Percentiles rank a stretch among this genome's conserved stretches.
Evolutionary conservation across 352 stramenopile genomes (phyloP).

Genomic region (Globisporangium orthogonon): DNA sequence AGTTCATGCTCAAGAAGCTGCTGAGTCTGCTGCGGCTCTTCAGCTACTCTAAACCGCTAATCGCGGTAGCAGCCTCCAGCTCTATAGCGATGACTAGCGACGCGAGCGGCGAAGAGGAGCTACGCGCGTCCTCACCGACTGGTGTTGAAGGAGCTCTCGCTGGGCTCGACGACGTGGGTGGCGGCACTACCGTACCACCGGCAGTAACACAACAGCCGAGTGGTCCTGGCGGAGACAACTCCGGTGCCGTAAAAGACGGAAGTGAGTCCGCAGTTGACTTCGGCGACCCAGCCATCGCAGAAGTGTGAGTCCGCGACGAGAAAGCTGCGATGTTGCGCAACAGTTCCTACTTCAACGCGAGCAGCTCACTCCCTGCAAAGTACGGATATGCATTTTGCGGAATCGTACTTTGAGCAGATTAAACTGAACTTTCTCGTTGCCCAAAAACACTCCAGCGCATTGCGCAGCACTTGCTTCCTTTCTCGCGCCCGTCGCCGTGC

Average conservation of each 20-base stretch:
- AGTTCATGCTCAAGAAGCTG: constrained; percentile 67
- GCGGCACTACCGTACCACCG: not conserved
- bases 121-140: not conserved
- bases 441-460: too few species aligned
- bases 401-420: too few species aligned
- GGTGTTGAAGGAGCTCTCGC: constrained; percentile 1
- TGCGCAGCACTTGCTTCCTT: not conserved
- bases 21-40: constrained; percentile 62
- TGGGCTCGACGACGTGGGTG: not conserved
- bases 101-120: not conserved
- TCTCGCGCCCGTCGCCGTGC: not conserved
- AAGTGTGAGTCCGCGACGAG: not conserved
- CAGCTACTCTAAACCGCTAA: constrained; percentile 58
- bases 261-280: not conserved
- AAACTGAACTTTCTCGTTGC: not conserved
- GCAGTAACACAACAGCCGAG: not conserved
- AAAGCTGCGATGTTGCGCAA: not conserved
- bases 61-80: not conserved
- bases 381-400: not conserved
- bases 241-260: not conserved
- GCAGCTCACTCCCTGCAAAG: not conserved
- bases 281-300: not conserved
- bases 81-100: not conserved
- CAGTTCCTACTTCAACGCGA: not conserved
- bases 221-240: not conserved